phyloP scores from a whole-genome alignment of 257 asterid species.

The Solanum virginianum region DNA sequence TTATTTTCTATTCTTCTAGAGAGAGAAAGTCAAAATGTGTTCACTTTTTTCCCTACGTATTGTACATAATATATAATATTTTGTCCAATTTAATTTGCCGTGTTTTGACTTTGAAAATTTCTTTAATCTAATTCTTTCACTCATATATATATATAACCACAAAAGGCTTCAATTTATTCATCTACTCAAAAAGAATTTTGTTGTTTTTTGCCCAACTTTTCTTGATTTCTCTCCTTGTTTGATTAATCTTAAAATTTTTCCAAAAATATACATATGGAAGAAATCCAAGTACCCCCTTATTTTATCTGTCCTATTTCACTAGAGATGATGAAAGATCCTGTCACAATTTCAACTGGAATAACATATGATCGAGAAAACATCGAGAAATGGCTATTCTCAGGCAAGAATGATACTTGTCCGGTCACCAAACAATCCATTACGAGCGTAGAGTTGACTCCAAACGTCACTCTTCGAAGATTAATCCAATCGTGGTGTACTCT shows the following conservation, averaged over 20 bases:
- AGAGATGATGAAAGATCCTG: conserved; percentile 81
- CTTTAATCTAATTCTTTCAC: not conserved
- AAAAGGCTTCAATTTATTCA: not conserved
- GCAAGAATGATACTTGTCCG: conserved; percentile 43
- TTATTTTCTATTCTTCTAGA: not conserved
- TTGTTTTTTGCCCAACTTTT: not conserved
- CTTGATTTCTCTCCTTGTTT: not conserved
- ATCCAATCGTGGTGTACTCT: conserved; percentile 81
- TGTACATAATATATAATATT: no score
- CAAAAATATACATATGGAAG: conserved; percentile 12
- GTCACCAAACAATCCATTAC: conserved; percentile 44
- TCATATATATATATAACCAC: not conserved
- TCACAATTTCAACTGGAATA: conserved; percentile 57
- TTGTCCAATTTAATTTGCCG: not conserved
- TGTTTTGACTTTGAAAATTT: not conserved
- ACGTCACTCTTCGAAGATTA: conserved; percentile 66
- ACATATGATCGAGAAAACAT: conserved; percentile 74
- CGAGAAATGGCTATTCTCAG: conserved; percentile 59
- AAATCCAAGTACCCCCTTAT: conserved; percentile 57
- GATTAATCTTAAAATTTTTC: not conserved
- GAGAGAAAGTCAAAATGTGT: not conserved
- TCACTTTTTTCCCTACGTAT: not conserved
- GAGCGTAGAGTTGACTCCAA: conserved; percentile 46
- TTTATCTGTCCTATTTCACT: conserved; percentile 80
- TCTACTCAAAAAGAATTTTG: not conserved